Percentiles rank a stretch among this genome's conserved stretches.
Evolutionary conservation across 2,329 filamentous ascomycete genomes (phyloP).

Genomic region (Ophiostoma sp.): DNA sequence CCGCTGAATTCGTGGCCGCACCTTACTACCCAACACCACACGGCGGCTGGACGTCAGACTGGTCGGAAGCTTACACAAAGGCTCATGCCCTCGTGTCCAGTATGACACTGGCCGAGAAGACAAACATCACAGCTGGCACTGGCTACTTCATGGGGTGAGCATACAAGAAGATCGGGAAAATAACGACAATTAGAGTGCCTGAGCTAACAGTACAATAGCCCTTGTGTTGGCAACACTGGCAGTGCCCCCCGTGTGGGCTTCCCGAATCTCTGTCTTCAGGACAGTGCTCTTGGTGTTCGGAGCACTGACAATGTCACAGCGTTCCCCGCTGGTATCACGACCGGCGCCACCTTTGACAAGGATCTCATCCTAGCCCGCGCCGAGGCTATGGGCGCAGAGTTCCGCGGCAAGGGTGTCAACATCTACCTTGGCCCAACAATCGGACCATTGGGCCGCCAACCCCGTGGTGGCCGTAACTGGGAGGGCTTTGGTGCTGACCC

Average conservation of each 20-base stretch:
- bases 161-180: too few species aligned
- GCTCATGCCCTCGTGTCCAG: slow-evolving; percentile 62
- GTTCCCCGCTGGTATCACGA: slow-evolving; percentile 74
- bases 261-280: slow-evolving; percentile 70
- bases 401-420: slow-evolving; percentile 63
- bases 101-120: slow-evolving; percentile 77
- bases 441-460: slow-evolving; percentile 66
- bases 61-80: slow-evolving; percentile 65
- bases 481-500: slow-evolving; percentile 77
- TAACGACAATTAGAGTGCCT: too few species aligned
- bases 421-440: slow-evolving; percentile 54
- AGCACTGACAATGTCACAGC: slow-evolving; percentile 62
- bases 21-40: slow-evolving; percentile 70
- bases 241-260: slow-evolving; percentile 42
- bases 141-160: slow-evolving; percentile 60
- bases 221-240: slow-evolving; percentile 61
- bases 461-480: slow-evolving; percentile 72
- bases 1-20: slow-evolving; percentile 39
- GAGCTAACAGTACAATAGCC: slow-evolving; percentile 31
- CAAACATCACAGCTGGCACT: slow-evolving; percentile 67
- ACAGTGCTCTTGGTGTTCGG: slow-evolving; percentile 71
- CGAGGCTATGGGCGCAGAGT: slow-evolving; percentile 59
- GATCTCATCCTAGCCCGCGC: slow-evolving; percentile 50
- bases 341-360: slow-evolving; percentile 74
- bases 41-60: slow-evolving; percentile 64